These are phyloP conservation scores for Bisporella sp. DNA, from an alignment of 2,329 filamentous ascomycete species.

Conservation along the genomic window DNA sequence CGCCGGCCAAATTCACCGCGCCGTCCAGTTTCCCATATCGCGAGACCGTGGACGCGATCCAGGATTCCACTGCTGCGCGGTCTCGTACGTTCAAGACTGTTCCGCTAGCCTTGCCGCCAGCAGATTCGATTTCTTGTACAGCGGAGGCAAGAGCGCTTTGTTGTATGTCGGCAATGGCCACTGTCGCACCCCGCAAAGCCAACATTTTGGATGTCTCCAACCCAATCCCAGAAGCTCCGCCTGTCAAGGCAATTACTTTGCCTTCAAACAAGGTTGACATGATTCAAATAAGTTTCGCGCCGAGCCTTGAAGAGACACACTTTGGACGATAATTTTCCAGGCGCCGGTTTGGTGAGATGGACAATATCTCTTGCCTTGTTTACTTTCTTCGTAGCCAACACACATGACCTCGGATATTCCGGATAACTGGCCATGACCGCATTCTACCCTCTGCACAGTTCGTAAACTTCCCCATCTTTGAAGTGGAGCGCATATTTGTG, in stretches of 20 bases:
- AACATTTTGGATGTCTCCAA: not conserved
- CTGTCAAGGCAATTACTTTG: not conserved
- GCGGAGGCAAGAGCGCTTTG: slow-evolving; percentile 9
- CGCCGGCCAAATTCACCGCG: slow-evolving; percentile 32
- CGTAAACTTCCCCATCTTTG: too few species aligned
- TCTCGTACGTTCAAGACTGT: slow-evolving; percentile 23
- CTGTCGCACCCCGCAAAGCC: slow-evolving; percentile 2
- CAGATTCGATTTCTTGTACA: slow-evolving; percentile 3
- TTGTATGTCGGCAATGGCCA: slow-evolving; percentile 9
- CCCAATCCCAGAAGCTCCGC: not conserved
- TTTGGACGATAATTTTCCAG: too few species aligned
- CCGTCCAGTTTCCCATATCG: slow-evolving; percentile 30
- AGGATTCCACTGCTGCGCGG: slow-evolving; percentile 21
- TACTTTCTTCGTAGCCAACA: too few species aligned
- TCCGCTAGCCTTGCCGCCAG: slow-evolving; percentile 3
- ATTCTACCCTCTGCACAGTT: too few species aligned
- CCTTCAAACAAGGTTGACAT: not conserved
- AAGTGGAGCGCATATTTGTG: too few species aligned
- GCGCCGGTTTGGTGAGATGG: too few species aligned
- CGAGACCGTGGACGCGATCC: slow-evolving; percentile 26
- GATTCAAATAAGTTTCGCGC: too few species aligned
- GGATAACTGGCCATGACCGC: too few species aligned
- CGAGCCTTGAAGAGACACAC: too few species aligned
- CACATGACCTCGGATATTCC: too few species aligned
- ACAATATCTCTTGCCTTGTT: too few species aligned